Evolutionary conservation across 2,329 filamentous ascomycete species (phyloP), one percentile per base, ranked within the genome.

Genomic region (Ustulina deusta): DNA sequence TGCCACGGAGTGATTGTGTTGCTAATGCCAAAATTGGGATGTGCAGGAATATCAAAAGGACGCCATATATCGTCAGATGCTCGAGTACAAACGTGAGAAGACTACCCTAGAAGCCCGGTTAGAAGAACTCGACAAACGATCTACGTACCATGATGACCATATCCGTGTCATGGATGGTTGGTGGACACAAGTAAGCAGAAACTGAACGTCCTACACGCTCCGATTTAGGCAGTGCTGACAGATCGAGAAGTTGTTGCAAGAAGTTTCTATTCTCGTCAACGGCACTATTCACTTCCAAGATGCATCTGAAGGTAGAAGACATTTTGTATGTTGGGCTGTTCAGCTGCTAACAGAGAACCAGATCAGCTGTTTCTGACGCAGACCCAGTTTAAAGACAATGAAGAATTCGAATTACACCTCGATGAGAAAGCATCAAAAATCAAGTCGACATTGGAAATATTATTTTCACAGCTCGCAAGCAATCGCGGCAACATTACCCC

Each of bases 61-160:
- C 83, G 96, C 96, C 71, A 97, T 99, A 79, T 91, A 93, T 76
- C 93, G 97, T 66, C 95, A 97, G 82, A 97, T 99, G 94, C 93
- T 94, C 78, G 96, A 98, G 81, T 97, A 97, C 81, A 97, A 97
- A 82, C 90, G 96, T 74, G 93, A 97, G 79, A 94, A 94, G 78
- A 86, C 87, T 65, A 92, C 91, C 46, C 84, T 97, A 70, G 94
- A 98, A 82, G 85, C 89, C 66, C 92, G 93, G 77, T 84, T 97
- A 69, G 91, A 91, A 77, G 92, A 97, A 72, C 84, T 97, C 70
- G 88, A 92, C 72, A 94, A 93, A 78, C 88, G 89, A 76, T 89
- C 92, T 34, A 86, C 88, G 70, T 90, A 96, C 80, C 93, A 98
- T 81, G 93, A 98, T 81, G 94, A 98, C 74, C 96, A 98, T 79